phyloP scores from a whole-genome alignment of 2,329 filamentous ascomycete species.

The Exophiala sp. region DNA sequence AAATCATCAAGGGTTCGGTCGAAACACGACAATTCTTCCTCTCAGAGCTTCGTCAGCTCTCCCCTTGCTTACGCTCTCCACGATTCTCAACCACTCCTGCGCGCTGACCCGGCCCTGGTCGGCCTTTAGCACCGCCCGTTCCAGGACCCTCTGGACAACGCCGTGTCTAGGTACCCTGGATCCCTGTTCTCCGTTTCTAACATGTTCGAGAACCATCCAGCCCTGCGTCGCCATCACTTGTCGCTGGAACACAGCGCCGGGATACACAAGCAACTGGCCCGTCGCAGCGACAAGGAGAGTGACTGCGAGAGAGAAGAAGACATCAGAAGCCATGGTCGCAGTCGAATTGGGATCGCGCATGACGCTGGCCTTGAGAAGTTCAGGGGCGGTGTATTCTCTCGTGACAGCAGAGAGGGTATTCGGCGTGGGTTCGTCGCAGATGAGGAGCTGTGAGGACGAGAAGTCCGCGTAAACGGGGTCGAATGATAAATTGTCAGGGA shows the following conservation, averaged over 20 bases:
- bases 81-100: conserved; percentile 17
- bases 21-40: too few relatives aligned
- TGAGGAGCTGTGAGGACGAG: conserved; percentile 37
- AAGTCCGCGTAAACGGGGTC: conserved; percentile 42
- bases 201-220: conserved; percentile 39
- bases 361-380: conserved; percentile 36
- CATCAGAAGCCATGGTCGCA: conserved; percentile 39
- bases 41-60: conserved; percentile 13
- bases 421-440: conserved; percentile 15
- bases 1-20: too few relatives aligned
- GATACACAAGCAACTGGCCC: conserved; percentile 42
- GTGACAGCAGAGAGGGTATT: conserved; percentile 38
- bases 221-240: conserved; percentile 42
- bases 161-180: conserved; percentile 38
- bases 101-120: conserved; percentile 23
- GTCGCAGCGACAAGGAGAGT: conserved; percentile 43
- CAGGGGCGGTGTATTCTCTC: conserved; percentile 43
- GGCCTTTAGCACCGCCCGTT: conserved; percentile 37
- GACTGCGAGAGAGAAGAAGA: conserved; percentile 44
- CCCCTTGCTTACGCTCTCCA: conserved; percentile 13
- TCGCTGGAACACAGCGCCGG: conserved; percentile 38
- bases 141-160: conserved; percentile 37
- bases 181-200: conserved; percentile 36
- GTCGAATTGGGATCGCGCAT: conserved; percentile 33
- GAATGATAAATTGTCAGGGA: conserved; percentile 3